phyloP scores from a whole-genome alignment of 2,329 filamentous ascomycete species.

The Bipolaris oryzae region DNA sequence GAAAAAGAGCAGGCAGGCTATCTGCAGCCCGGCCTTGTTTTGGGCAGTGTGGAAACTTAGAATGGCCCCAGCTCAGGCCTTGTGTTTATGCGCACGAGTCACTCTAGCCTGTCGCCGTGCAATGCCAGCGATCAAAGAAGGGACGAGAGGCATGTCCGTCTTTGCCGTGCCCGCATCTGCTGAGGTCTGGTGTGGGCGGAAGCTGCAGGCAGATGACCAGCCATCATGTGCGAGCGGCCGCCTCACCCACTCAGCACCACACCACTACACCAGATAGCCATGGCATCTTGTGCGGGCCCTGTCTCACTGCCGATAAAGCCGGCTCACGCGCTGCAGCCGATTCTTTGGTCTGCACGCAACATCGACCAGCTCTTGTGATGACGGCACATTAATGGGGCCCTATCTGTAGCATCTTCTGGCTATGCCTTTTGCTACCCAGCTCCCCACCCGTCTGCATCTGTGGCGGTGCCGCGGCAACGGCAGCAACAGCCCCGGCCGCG shows the following conservation, averaged over 20 bases:
- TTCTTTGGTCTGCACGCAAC: background rate
- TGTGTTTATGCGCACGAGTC: constrained; percentile 23
- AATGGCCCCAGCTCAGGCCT: constrained; percentile 15
- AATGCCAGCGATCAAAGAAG: constrained; percentile 5
- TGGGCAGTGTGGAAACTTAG: constrained; percentile 1
- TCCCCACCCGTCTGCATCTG: background rate
- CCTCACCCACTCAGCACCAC: constrained; percentile 18
- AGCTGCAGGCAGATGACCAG: constrained; percentile 37
- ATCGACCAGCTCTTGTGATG: too few relatives aligned
- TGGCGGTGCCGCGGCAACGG: background rate
- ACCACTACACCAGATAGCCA: constrained; percentile 7
- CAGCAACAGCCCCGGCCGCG: background rate
- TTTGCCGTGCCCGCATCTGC: constrained; percentile 19
- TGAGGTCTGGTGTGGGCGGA: constrained; percentile 19
- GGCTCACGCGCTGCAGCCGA: constrained; percentile 4
- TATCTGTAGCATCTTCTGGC: background rate
- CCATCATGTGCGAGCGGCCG: constrained; percentile 9
- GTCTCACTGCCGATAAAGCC: constrained; percentile 17
- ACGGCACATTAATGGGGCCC: too few relatives aligned
- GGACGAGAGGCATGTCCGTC: constrained; percentile 14
- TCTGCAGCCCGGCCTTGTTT: constrained; percentile 14
- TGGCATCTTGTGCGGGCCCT: constrained; percentile 13
- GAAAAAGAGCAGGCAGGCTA: background rate
- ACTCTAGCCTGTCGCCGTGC: constrained; percentile 19
- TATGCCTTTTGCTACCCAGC: background rate